Conservation (phyloP, 345 rosid species). For the Microcos paniculata region DNA sequence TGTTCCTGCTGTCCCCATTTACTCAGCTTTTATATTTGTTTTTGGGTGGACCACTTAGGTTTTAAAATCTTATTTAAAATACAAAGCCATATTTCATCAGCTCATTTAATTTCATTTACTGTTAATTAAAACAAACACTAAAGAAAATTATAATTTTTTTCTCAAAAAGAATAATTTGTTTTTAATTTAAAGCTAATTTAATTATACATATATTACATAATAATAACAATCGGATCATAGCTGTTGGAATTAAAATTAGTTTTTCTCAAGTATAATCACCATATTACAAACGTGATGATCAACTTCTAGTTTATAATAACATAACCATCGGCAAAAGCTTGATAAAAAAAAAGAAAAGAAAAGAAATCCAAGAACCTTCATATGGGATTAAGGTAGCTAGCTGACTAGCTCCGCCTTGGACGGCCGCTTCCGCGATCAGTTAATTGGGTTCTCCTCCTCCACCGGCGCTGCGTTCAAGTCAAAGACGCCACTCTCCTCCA, state of each 20-base stretch:
- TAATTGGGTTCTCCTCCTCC: background rate
- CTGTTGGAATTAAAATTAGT: background rate
- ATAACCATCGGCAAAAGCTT: background rate
- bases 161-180: no score
- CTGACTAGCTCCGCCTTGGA: no score
- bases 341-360: background rate
- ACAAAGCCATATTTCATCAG: no score
- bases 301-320: background rate
- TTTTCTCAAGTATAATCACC: background rate
- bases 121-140: no score
- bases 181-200: no score
- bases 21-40: no score
- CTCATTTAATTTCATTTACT: no score
- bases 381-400: background rate
- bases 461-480: constrained; percentile 10
- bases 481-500: background rate
- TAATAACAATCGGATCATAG: background rate
- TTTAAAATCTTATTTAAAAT: no score
- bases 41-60: no score
- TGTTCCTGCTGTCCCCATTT: no score
- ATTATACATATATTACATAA: background rate
- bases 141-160: no score
- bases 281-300: background rate
- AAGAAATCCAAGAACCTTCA: background rate
- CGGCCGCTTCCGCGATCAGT: background rate